Conservation (phyloP, 108 stramenopile species). For the Nannochloropsis granulata region DNA sequence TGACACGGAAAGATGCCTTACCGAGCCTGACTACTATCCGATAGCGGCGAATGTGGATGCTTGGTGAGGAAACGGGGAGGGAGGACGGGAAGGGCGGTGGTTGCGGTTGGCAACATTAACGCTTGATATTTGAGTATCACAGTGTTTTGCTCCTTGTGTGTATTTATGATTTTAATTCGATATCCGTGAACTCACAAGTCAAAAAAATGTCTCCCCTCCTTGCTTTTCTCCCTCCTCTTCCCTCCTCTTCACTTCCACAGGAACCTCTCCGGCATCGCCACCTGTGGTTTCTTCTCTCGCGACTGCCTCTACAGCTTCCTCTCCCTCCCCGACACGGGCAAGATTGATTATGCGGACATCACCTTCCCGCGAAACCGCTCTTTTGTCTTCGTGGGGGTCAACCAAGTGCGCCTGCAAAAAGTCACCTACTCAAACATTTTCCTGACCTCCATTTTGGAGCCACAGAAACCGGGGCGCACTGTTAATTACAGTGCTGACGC, state of each 20-base stretch:
- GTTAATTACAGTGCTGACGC: background rate
- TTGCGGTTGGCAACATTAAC: no score
- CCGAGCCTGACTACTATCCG: background rate
- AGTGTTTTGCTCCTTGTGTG: no score
- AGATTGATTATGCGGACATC: background rate
- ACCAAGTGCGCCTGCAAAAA: background rate
- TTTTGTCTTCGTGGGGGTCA: background rate
- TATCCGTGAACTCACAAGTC: no score
- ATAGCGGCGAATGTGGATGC: background rate
- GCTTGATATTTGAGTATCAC: no score
- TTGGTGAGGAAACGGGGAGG: background rate
- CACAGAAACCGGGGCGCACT: background rate
- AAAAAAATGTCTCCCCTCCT: no score
- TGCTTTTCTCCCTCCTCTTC: background rate
- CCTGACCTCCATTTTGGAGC: background rate
- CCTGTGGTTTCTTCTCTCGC: background rate
- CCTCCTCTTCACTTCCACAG: background rate
- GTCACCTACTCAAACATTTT: background rate
- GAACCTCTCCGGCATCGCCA: background rate
- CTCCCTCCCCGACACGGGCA: background rate
- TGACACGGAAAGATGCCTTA: background rate
- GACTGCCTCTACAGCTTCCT: background rate
- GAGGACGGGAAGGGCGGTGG: no score
- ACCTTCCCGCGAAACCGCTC: background rate
- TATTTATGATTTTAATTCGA: no score